Conservation (phyloP, 352 stramenopile species). For the Pythium volutum region DNA sequence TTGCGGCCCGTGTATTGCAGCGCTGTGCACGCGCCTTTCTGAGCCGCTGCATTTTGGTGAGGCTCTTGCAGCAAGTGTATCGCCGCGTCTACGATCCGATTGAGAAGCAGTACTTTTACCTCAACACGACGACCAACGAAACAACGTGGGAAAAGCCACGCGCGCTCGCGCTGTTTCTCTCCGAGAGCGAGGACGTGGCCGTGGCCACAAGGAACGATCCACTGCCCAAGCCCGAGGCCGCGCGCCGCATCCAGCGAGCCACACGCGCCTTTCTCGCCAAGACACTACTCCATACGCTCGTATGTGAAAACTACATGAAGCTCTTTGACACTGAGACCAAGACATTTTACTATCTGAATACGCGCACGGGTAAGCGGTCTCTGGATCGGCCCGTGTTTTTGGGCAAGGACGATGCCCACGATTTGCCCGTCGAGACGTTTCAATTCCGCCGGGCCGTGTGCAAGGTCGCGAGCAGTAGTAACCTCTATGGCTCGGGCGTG, state of each 20-base stretch:
- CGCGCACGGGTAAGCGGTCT: conserved; percentile 35
- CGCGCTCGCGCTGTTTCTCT: conserved; percentile 44
- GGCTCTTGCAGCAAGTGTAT: conserved; percentile 44
- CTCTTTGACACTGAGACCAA: conserved; percentile 46
- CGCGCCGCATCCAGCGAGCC: conserved; percentile 48
- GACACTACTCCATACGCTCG: conserved; percentile 35
- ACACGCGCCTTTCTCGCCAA: conserved; percentile 39
- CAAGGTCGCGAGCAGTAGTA: conserved; percentile 47
- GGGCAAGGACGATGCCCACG: conserved; percentile 31
- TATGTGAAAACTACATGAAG: conserved; percentile 77
- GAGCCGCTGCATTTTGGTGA: conserved; percentile 34
- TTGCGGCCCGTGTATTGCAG: conserved; percentile 46
- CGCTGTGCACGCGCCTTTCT: conserved; percentile 36
- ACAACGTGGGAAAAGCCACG: conserved; percentile 55
- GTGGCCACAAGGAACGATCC: neutral
- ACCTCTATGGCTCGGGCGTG: conserved; percentile 43
- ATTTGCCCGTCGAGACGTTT: conserved; percentile 62
- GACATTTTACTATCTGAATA: conserved; percentile 75
- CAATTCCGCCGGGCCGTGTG: conserved; percentile 60
- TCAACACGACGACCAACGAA: conserved; percentile 65
- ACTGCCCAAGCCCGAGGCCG: conserved; percentile 34
- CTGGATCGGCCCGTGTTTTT: conserved; percentile 51
- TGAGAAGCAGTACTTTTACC: conserved; percentile 55
- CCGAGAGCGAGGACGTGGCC: conserved; percentile 20
- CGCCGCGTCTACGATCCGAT: conserved; percentile 62